These are phyloP conservation scores for Circinella umbellata DNA, from an alignment of 371 early-diverging fungal genomes.

Conservation along the genomic window DNA sequence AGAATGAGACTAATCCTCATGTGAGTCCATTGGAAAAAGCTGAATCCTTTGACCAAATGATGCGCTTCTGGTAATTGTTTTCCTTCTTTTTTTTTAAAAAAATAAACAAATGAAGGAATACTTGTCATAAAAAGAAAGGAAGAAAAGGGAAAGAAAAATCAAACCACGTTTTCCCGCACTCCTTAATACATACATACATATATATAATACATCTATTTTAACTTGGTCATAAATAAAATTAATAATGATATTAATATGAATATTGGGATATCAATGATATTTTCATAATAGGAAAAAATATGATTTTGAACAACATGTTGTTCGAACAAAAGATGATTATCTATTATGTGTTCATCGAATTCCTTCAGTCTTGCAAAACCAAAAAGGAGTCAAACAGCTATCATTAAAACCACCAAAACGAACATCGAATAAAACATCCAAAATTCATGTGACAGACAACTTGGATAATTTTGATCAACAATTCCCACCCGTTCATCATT, in stretches of 20 bases:
- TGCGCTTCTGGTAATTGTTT: constrained; percentile 62
- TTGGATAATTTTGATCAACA: constrained; percentile 33
- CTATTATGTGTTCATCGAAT: constrained; percentile 90
- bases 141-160: too few species aligned
- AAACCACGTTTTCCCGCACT: too few species aligned
- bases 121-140: too few species aligned
- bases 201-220: too few species aligned
- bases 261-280: too few species aligned
- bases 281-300: constrained; percentile 51
- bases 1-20: constrained; percentile 52
- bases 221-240: not conserved
- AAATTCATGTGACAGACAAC: constrained; percentile 40
- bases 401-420: constrained; percentile 5
- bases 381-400: not conserved
- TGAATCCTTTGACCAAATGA: constrained; percentile 70
- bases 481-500: constrained; percentile 15
- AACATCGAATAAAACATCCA: constrained; percentile 13
- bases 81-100: not conserved
- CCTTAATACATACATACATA: too few species aligned
- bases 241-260: too few species aligned
- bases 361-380: constrained; percentile 36
- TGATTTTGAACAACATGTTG: constrained; percentile 84
- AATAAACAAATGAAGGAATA: too few species aligned
- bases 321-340: constrained; percentile 88
- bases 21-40: constrained; percentile 66